Conservation (phyloP, 129 eudicot species). For the sunflower (Helianthus annuus) region DNA sequence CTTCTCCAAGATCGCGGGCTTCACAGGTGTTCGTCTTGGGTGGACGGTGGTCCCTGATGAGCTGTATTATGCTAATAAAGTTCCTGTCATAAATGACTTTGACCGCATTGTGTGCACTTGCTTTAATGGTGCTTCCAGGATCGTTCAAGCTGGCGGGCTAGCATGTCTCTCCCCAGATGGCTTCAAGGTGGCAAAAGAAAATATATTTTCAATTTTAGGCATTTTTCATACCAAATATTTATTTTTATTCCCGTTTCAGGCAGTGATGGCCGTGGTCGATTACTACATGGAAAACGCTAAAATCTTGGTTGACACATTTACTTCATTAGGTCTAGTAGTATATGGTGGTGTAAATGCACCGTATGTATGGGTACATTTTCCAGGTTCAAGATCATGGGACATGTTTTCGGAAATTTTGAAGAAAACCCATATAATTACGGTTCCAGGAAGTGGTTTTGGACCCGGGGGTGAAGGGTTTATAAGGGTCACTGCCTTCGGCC, state of each 20-base stretch:
- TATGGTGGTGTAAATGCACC: conserved; percentile 94
- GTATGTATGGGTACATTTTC: conserved; percentile 95
- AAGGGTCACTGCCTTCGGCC: conserved; percentile 80
- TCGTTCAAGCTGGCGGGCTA: conserved; percentile 93
- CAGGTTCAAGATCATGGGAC: conserved; percentile 87
- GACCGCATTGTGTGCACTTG: conserved; percentile 82
- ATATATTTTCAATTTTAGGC: too few relatives aligned
- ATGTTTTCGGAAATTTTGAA: conserved; percentile 67
- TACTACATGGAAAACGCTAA: conserved; percentile 87
- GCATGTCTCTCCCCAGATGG: conserved; percentile 81
- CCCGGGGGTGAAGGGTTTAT: conserved; percentile 83
- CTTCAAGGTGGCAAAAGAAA: conserved; percentile 38
- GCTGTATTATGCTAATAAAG: conserved; percentile 60
- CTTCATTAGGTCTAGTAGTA: conserved; percentile 61
- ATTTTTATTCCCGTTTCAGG: conserved; percentile 46
- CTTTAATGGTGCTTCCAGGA: conserved; percentile 87
- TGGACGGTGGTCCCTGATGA: conserved; percentile 96
- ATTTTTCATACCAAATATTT: not conserved
- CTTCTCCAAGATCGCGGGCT: conserved; percentile 92
- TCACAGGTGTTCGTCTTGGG: conserved; percentile 88
- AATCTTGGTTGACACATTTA: conserved; percentile 63
- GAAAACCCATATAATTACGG: conserved; percentile 71
- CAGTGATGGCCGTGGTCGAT: conserved; percentile 52
- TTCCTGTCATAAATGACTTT: conserved; percentile 73
- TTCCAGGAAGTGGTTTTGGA: conserved; percentile 94